A percentile compares a stretch with the other conserved stretches of the same genome.
These are phyloP conservation scores for Calonectria hongkongensis DNA, from an alignment of 2,329 filamentous ascomycete species.

Conservation along the genomic window DNA sequence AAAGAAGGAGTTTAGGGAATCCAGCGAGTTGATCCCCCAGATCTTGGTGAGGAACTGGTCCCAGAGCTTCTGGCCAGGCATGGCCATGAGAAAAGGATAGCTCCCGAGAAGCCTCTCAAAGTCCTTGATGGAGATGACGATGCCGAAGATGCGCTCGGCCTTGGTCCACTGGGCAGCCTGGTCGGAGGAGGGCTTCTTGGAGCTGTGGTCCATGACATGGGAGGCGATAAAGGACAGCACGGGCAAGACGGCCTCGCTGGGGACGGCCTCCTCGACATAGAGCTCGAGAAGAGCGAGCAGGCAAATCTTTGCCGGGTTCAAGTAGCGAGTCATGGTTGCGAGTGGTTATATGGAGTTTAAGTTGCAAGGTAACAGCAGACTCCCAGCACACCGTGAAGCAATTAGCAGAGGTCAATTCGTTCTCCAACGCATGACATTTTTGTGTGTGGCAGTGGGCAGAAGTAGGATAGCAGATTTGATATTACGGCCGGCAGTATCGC, in stretches of 20 bases:
- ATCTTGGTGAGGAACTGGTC: slow-evolving; percentile 87
- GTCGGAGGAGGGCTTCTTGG: slow-evolving; percentile 54
- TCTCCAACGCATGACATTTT: no score
- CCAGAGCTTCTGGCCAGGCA: slow-evolving; percentile 89
- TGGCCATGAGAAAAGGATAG: slow-evolving; percentile 70
- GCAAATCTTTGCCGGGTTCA: slow-evolving; percentile 92
- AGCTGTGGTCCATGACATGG: slow-evolving; percentile 75
- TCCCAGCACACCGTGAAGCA: no score
- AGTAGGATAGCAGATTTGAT: no score
- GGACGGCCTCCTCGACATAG: slow-evolving; percentile 83
- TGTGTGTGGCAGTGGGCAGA: no score
- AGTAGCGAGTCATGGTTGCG: slow-evolving; percentile 81
- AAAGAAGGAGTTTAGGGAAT: slow-evolving; percentile 88
- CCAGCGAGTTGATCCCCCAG: slow-evolving; percentile 89
- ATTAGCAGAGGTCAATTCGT: no score
- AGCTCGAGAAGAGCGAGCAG: slow-evolving; percentile 87
- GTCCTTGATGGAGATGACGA: slow-evolving; percentile 73
- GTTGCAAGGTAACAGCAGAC: no score
- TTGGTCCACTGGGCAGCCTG: slow-evolving; percentile 65
- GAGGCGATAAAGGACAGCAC: slow-evolving; percentile 87
- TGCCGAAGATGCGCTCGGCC: slow-evolving; percentile 69
- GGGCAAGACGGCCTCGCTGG: slow-evolving; percentile 81
- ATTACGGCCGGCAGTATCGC: no score
- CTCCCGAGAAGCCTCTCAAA: slow-evolving; percentile 76
- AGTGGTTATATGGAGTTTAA: no score